These are phyloP conservation scores for Globisporangium iwayamae DNA, from an alignment of 352 stramenopile species.

Conservation along the genomic window DNA sequence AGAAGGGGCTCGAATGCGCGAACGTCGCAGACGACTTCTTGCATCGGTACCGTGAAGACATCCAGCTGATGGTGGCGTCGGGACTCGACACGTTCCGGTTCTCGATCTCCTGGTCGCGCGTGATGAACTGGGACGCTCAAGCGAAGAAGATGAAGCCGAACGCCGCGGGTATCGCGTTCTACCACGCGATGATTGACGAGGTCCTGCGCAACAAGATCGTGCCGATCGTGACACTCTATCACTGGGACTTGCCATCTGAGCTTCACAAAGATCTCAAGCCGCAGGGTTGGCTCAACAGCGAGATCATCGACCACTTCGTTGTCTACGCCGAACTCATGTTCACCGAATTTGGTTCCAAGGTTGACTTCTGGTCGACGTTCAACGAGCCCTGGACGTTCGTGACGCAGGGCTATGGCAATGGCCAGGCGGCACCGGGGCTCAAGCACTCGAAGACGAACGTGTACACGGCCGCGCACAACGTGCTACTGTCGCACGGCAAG, in stretches of 20 bases:
- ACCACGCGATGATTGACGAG: conserved; percentile 89
- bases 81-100: conserved; percentile 92
- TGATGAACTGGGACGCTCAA: conserved; percentile 72
- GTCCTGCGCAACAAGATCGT: conserved; percentile 74
- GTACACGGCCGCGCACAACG: conserved; percentile 76
- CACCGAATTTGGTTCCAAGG: conserved; percentile 88
- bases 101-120: conserved; percentile 90
- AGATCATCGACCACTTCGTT: conserved; percentile 87
- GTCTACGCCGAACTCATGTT: conserved; percentile 85
- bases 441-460: conserved; percentile 29
- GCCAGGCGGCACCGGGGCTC: conserved; percentile 35
- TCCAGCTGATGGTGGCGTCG: conserved; percentile 88
- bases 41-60: conserved; percentile 86
- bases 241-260: conserved; percentile 93
- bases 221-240: conserved; percentile 94
- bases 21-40: conserved; percentile 93
- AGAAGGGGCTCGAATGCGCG: conserved; percentile 66
- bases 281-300: conserved; percentile 66
- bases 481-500: conserved; percentile 85
- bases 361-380: conserved; percentile 93
- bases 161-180: conserved; percentile 88
- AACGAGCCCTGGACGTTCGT: conserved; percentile 90
- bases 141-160: conserved; percentile 62
- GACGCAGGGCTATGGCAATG: conserved; percentile 47
- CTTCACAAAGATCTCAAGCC: conserved; percentile 76